Base-by-base conservation (phyloP, 225 moss, liverwort and hornwort species). In the Physcomitrium patens region DNA sequence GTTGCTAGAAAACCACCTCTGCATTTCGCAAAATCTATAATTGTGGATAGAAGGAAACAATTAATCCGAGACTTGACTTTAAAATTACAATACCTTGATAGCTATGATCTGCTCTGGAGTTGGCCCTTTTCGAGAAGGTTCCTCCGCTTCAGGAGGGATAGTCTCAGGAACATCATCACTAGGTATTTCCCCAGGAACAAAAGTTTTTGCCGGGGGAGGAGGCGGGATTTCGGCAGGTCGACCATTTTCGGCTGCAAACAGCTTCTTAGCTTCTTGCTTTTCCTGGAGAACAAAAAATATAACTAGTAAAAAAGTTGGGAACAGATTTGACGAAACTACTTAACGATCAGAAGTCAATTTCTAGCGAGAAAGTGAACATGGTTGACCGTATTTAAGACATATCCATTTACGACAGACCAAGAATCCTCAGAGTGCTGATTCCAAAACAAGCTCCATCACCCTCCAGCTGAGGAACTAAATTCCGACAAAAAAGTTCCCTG, bases 61-160 rank as follows among this genome's bases (percentile, higher is more conserved):
- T 10, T 42, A 53, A 15, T 52, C 46, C 26, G 48, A 64, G 64
- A 13, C 7, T 42, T 19, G n/a, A 43, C 62, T 60, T 43, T 0
- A 66, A 7, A 41, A 66, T 15, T 54, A 17, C 59, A 64, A 52
- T 81, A 96, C 96, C 92, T 96, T 96, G 80, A 96, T 96, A 28
- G 92, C 96, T 77, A 92, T 85, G 71, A 96, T 80, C 81, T 94
- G 94, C 88, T 96, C 94, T 43, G 96, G 92, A 53, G 92, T 94
- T 55, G 96, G 94, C 41, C 91, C 94, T 67, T 84, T 89, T 37
- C 88, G 83, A 76, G 84, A 75, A 42, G 72, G 83, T 55, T 92
- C 92, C 76, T 85, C 87, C 53, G 72, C 82, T 52, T 79, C 59
- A 62, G 82, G n/a, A 10, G 67, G 69, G 11, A 78, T 59, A 59